Evolutionary conservation across 2,329 filamentous ascomycete species (phyloP).

Genomic region (Nothophoma quercina): DNA sequence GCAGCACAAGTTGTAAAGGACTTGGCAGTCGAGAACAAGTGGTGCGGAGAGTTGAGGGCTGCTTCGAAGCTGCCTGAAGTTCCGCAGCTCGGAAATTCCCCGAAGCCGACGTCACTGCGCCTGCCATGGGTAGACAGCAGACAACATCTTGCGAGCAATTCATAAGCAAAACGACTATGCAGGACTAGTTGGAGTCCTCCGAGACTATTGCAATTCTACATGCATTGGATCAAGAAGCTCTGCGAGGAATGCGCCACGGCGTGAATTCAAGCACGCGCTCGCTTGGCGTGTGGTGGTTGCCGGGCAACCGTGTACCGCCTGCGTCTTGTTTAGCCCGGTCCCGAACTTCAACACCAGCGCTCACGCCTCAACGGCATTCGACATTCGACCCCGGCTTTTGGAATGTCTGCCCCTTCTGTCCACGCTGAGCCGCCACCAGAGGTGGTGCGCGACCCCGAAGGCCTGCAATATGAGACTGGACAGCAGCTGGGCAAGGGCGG

Average conservation of each 20-base stretch:
- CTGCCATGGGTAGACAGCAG: constrained; percentile 5
- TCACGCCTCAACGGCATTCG: constrained; percentile 29
- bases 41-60: constrained; percentile 15
- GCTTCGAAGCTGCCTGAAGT: constrained; percentile 31
- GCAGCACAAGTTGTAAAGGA: neutral
- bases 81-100: constrained; percentile 27
- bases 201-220: neutral
- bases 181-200: neutral
- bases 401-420: constrained; percentile 54
- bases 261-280: constrained; percentile 1
- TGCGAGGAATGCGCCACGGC: neutral
- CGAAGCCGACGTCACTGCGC: constrained; percentile 28
- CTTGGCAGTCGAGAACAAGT: neutral
- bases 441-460: constrained; percentile 72
- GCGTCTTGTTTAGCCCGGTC: constrained; percentile 23
- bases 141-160: neutral
- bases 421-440: constrained; percentile 60
- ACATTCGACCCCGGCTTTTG: constrained; percentile 29
- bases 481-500: constrained; percentile 80
- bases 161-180: neutral
- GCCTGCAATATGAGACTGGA: constrained; percentile 76
- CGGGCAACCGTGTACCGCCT: no score
- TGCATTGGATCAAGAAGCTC: neutral
- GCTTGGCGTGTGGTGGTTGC: no score
- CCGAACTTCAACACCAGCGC: constrained; percentile 34